Percentiles rank a stretch among this genome's conserved stretches.
Conservation (phyloP, 129 eudicot genomes). For the Smallanthus sonchifolius region DNA sequence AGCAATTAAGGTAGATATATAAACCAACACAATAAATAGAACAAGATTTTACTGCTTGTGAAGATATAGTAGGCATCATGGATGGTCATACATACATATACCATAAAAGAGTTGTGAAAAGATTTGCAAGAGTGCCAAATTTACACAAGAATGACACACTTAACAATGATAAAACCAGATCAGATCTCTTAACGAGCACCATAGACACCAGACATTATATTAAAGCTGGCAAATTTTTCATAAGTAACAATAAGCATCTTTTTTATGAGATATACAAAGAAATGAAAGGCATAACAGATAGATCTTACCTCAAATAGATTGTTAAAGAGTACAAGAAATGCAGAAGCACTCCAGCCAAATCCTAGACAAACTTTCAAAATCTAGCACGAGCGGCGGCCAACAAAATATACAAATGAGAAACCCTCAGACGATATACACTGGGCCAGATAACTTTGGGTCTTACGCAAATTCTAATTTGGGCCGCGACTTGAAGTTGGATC, state of each 20-base stretch:
- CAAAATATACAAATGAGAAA: not conserved
- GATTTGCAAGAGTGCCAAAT: not conserved
- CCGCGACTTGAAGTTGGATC: conserved; percentile 2
- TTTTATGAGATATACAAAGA: not conserved
- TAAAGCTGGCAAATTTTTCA: too few relatives aligned
- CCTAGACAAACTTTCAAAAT: not conserved
- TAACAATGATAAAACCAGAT: not conserved
- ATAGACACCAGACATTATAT: too few relatives aligned
- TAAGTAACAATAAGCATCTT: not conserved
- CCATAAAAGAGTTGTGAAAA: not conserved
- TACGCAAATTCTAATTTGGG: conserved; percentile 10
- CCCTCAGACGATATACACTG: not conserved
- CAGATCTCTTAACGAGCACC: not conserved
- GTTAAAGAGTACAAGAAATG: conserved; percentile 1
- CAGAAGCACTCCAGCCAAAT: not conserved
- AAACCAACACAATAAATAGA: conserved; percentile 16
- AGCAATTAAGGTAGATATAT: not conserved
- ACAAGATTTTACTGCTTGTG: conserved; percentile 4
- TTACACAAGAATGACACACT: not conserved
- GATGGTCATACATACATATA: not conserved
- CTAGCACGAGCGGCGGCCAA: not conserved
- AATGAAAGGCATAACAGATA: not conserved
- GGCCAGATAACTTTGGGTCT: conserved; percentile 12
- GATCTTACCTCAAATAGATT: not conserved
- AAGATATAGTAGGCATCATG: conserved; percentile 3